Conservation (phyloP, 495 filamentous ascomycete genomes). For the Oidiodendron maius region DNA sequence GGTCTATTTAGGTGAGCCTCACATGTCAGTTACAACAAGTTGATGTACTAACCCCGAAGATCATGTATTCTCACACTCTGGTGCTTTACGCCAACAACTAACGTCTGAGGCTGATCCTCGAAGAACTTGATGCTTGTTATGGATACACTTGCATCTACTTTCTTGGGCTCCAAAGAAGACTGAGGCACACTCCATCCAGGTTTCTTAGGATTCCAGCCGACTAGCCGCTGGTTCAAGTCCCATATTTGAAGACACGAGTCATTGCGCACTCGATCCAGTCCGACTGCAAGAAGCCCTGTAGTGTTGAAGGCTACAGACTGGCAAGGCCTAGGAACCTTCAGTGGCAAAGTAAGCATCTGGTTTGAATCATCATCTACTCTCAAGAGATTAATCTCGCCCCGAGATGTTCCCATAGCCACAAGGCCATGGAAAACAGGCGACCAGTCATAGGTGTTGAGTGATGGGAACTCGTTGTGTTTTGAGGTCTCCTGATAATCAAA, state of each 20-base stretch:
- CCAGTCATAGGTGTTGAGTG: constrained; percentile 92
- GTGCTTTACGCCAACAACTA: constrained; percentile 81
- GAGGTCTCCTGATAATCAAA: constrained; percentile 64
- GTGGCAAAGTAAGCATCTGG: constrained; percentile 62
- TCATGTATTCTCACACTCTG: constrained; percentile 87
- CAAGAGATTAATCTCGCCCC: constrained; percentile 78
- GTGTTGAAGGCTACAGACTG: constrained; percentile 88
- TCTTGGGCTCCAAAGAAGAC: constrained; percentile 45
- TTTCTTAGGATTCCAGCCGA: constrained; percentile 32
- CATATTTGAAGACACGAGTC: constrained; percentile 92
- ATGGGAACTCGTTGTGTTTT: constrained; percentile 74
- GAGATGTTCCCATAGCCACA: constrained; percentile 77
- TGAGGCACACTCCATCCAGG: constrained; percentile 17
- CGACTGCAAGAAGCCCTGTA: constrained; percentile 73
- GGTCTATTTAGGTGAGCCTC: constrained; percentile 31
- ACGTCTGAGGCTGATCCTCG: constrained; percentile 70
- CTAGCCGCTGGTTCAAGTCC: constrained; percentile 70
- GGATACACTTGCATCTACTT: constrained; percentile 75
- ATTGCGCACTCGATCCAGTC: constrained; percentile 84
- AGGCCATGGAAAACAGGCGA: constrained; percentile 64
- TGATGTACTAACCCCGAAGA: constrained; percentile 58
- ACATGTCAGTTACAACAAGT: background rate
- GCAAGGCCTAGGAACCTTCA: constrained; percentile 82
- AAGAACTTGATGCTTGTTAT: constrained; percentile 93
- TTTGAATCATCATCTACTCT: constrained; percentile 63